phyloP scores from a whole-genome alignment of 306 rosid species.

The Fragaria nilgerrensis region DNA sequence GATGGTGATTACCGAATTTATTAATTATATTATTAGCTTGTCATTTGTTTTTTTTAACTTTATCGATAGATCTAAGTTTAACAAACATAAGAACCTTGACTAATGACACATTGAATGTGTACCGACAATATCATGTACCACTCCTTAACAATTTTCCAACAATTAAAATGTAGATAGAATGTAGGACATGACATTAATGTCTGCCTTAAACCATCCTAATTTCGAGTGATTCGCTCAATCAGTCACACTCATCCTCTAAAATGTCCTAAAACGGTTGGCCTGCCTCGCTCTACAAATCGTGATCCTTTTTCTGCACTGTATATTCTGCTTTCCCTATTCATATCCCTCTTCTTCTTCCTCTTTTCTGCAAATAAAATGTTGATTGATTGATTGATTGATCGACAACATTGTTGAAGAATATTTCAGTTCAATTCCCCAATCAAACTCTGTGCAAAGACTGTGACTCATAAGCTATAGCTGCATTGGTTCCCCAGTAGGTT shows the following conservation, averaged over 20 bases:
- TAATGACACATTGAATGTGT: background rate
- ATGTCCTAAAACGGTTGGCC: background rate
- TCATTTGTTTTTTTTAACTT: background rate
- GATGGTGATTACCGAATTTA: too few species aligned
- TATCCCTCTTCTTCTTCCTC: background rate
- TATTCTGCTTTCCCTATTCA: background rate
- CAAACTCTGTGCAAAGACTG: background rate
- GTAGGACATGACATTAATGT: background rate
- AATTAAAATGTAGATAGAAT: background rate
- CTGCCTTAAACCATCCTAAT: background rate
- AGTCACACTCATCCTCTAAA: background rate
- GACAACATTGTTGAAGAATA: background rate
- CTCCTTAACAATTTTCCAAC: background rate
- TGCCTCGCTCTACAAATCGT: background rate
- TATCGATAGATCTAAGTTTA: background rate
- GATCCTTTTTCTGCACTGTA: background rate
- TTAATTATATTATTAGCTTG: too few species aligned
- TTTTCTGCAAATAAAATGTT: background rate
- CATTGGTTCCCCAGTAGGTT: background rate
- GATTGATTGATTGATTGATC: background rate
- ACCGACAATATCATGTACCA: background rate
- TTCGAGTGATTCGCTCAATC: background rate
- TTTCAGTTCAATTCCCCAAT: background rate
- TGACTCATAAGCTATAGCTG: background rate
- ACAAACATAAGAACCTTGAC: background rate